Evolutionary conservation across 331 rosid species (phyloP).

Genomic region (Spiraea crenata): DNA sequence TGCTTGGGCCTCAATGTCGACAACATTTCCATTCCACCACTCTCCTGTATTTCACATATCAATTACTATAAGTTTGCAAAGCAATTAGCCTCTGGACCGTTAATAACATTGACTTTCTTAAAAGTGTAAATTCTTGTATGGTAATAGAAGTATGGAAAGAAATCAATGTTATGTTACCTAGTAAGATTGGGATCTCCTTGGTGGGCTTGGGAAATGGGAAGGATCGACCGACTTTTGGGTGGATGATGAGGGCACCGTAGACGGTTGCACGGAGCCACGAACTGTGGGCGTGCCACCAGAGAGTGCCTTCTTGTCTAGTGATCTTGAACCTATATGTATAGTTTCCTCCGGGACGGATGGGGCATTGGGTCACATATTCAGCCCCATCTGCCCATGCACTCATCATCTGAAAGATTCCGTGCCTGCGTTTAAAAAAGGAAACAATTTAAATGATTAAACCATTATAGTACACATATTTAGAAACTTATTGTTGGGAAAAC

Average conservation of each 20-base stretch:
- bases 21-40: constrained; percentile 43
- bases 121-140: too few relatives aligned
- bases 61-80: too few relatives aligned
- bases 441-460: background rate
- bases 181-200: constrained; percentile 30
- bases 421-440: constrained; percentile 26
- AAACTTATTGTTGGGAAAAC: background rate
- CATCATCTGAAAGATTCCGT: constrained; percentile 37
- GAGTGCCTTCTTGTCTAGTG: constrained; percentile 23
- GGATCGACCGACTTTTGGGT: constrained; percentile 21
- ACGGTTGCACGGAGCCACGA: constrained; percentile 52
- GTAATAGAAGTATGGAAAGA: too few relatives aligned
- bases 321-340: constrained; percentile 40
- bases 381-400: constrained; percentile 55
- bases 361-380: constrained; percentile 34
- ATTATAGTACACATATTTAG: too few relatives aligned
- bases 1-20: constrained; percentile 28
- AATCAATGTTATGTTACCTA: background rate
- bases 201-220: constrained; percentile 31
- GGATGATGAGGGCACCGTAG: constrained; percentile 43
- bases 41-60: constrained; percentile 32
- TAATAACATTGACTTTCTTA: too few relatives aligned
- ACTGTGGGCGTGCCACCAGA: too few relatives aligned
- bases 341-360: constrained; percentile 25
- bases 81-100: too few relatives aligned